Conservation (phyloP, 2,329 filamentous ascomycete genomes). For the Penicillium sclerotiorum region DNA sequence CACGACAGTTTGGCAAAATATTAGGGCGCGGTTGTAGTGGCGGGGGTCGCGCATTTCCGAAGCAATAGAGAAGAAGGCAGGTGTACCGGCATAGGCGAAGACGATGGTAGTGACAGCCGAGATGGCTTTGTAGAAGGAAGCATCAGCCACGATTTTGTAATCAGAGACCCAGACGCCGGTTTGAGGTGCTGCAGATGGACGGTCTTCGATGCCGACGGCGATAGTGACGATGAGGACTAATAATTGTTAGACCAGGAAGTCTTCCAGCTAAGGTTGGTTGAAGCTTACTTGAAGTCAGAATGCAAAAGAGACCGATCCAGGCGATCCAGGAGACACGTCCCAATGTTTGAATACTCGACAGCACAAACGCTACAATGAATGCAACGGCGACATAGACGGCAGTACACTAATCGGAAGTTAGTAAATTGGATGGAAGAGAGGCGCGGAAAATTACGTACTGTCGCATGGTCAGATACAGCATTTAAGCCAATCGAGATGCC, state of each 20-base stretch:
- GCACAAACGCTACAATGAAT: constrained; percentile 10
- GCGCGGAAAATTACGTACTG: too few relatives aligned
- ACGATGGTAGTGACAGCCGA: constrained; percentile 33
- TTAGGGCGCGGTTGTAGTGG: constrained; percentile 36
- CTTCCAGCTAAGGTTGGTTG: neutral
- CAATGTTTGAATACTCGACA: constrained; percentile 20
- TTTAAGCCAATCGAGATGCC: constrained; percentile 22
- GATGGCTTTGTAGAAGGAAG: constrained; percentile 32
- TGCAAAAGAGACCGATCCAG: constrained; percentile 21
- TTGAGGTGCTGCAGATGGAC: constrained; percentile 16
- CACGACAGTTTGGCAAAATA: constrained; percentile 38
- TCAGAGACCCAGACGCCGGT: constrained; percentile 18
- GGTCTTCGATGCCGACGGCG: constrained; percentile 20
- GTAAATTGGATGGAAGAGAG: too few relatives aligned
- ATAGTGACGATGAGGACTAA: constrained; percentile 22
- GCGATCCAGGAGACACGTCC: constrained; percentile 21
- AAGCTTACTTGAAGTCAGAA: constrained; percentile 21
- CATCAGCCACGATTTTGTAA: constrained; percentile 24
- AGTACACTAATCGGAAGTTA: too few relatives aligned
- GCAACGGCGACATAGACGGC: constrained; percentile 21
- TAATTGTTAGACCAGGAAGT: neutral
- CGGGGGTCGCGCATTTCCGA: constrained; percentile 43
- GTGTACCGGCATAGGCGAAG: constrained; percentile 32
- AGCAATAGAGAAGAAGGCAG: constrained; percentile 40
- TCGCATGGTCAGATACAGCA: constrained; percentile 18